Evolutionary conservation across 176 grass and related monocot species (phyloP).

Genomic region (Cenchrus fungigraminus): DNA sequence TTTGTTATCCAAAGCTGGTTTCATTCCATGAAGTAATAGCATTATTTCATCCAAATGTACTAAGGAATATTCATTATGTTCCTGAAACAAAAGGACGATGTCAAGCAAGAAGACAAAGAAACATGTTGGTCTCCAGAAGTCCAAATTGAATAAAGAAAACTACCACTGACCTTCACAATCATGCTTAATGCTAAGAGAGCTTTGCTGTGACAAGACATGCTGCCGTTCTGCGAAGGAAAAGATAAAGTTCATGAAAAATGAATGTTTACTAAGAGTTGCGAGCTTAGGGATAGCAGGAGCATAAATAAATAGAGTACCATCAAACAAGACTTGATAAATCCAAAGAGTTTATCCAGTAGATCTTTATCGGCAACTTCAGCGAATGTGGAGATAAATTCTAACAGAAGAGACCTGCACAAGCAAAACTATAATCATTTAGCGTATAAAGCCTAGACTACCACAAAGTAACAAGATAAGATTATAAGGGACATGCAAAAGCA

Average conservation of each 20-base stretch:
- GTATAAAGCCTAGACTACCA: slow-evolving; percentile 22
- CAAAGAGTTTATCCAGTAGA: slow-evolving; percentile 76
- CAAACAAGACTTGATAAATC: slow-evolving; percentile 80
- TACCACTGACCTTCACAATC: slow-evolving; percentile 81
- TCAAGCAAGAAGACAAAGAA: slow-evolving; percentile 16
- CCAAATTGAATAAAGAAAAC: slow-evolving; percentile 22
- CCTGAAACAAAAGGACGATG: slow-evolving; percentile 48
- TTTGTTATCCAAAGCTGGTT: slow-evolving; percentile 51
- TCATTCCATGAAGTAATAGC: slow-evolving; percentile 79
- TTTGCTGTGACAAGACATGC: slow-evolving; percentile 63
- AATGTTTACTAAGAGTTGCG: slow-evolving; percentile 22
- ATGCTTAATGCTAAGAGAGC: slow-evolving; percentile 70
- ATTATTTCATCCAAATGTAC: slow-evolving; percentile 83
- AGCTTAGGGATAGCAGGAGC: background rate
- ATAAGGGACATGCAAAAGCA: slow-evolving; percentile 49
- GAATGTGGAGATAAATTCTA: slow-evolving; percentile 71
- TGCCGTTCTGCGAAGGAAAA: slow-evolving; percentile 61
- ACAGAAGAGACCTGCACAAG: slow-evolving; percentile 61
- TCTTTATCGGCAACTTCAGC: slow-evolving; percentile 63
- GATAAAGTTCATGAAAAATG: slow-evolving; percentile 18
- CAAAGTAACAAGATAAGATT: slow-evolving; percentile 33
- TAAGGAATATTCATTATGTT: slow-evolving; percentile 69
- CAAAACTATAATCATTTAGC: slow-evolving; percentile 29
- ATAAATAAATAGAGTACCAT: slow-evolving; percentile 67
- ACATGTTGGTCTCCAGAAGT: background rate